Evolutionary conservation across 805 yeast genomes (phyloP).

Genomic region (Cyberlindnera xylosilytica): DNA sequence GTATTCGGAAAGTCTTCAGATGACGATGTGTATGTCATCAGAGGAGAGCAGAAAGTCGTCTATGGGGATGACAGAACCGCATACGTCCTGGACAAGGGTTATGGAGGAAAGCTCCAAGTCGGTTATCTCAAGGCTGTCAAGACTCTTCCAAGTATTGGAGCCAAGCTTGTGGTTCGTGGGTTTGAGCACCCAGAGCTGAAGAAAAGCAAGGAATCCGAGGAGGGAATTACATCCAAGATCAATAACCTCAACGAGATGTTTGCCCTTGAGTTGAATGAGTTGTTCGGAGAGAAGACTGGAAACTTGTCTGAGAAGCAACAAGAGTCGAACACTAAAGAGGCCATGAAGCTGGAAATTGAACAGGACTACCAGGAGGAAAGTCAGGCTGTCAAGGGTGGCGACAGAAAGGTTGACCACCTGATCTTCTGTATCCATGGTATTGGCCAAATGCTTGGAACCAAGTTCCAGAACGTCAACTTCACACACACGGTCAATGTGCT

Average conservation of each 20-base stretch:
- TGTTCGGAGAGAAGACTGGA: slow-evolving; percentile 23
- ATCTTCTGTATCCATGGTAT: slow-evolving; percentile 93
- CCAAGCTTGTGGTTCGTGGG: slow-evolving; percentile 50
- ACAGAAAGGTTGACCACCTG: slow-evolving; percentile 54
- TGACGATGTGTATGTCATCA: slow-evolving; percentile 13
- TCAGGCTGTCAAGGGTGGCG: slow-evolving; percentile 42
- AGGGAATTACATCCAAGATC: background rate
- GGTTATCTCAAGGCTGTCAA: slow-evolving; percentile 34
- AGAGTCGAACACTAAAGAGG: slow-evolving; percentile 35
- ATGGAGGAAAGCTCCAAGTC: slow-evolving; percentile 38
- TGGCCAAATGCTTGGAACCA: slow-evolving; percentile 82
- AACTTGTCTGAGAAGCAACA: slow-evolving; percentile 13
- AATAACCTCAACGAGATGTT: slow-evolving; percentile 15
- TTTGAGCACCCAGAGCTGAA: slow-evolving; percentile 25
- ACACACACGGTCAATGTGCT: slow-evolving; percentile 76
- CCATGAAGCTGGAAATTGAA: slow-evolving; percentile 50
- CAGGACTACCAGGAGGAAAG: slow-evolving; percentile 44
- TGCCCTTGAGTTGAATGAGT: slow-evolving; percentile 20
- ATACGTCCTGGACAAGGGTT: slow-evolving; percentile 42
- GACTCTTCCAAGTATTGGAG: slow-evolving; percentile 41
- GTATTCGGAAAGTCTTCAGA: slow-evolving; percentile 5
- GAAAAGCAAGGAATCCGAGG: background rate
- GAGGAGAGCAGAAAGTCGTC: slow-evolving; percentile 31
- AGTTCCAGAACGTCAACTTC: slow-evolving; percentile 79
- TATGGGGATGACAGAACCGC: slow-evolving; percentile 43